Percentiles rank a stretch among this genome's conserved stretches.
Evolutionary conservation across 2,329 filamentous ascomycete species (phyloP).

Genomic region (Talaromyces sp.): DNA sequence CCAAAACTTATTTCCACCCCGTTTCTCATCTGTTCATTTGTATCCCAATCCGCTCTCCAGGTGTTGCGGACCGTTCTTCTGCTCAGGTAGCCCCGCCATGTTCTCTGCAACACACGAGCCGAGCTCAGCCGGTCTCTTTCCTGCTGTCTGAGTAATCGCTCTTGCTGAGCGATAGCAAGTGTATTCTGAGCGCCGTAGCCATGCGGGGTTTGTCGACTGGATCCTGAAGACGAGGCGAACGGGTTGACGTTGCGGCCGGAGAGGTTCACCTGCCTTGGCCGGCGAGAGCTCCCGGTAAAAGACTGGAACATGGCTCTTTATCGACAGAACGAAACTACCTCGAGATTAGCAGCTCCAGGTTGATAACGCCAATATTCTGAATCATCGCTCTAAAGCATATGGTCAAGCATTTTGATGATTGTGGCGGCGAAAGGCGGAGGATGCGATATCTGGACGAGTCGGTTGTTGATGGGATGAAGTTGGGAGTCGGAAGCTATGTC

Average conservation of each 20-base stretch:
- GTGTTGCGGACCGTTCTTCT: slow-evolving; percentile 54
- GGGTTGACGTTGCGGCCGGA: slow-evolving; percentile 81
- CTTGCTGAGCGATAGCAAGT: slow-evolving; percentile 79
- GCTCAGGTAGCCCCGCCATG: slow-evolving; percentile 72
- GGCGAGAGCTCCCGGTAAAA: slow-evolving; percentile 82
- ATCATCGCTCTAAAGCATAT: neutral
- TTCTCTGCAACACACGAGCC: slow-evolving; percentile 66
- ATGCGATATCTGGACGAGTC: neutral
- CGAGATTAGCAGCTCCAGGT: neutral
- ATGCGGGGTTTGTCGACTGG: slow-evolving; percentile 51
- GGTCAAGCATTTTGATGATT: neutral
- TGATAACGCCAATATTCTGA: neutral
- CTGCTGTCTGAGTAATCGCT: slow-evolving; percentile 71
- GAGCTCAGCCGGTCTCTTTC: slow-evolving; percentile 75
- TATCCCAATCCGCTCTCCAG: slow-evolving; percentile 61
- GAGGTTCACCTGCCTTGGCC: slow-evolving; percentile 87
- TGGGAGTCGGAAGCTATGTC: slow-evolving; percentile 9
- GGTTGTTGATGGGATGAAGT: neutral
- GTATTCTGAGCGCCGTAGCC: slow-evolving; percentile 67
- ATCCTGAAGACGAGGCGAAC: slow-evolving; percentile 63
- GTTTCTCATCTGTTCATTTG: slow-evolving; percentile 44
- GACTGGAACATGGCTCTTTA: slow-evolving; percentile 70
- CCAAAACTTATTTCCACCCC: slow-evolving; percentile 28
- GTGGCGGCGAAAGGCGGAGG: neutral
- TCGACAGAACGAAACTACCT: neutral